Percentiles rank a stretch among this genome's conserved stretches.
Evolutionary conservation across 179 eudicot genomes (phyloP).

Genomic region (Beta lomatogona): DNA sequence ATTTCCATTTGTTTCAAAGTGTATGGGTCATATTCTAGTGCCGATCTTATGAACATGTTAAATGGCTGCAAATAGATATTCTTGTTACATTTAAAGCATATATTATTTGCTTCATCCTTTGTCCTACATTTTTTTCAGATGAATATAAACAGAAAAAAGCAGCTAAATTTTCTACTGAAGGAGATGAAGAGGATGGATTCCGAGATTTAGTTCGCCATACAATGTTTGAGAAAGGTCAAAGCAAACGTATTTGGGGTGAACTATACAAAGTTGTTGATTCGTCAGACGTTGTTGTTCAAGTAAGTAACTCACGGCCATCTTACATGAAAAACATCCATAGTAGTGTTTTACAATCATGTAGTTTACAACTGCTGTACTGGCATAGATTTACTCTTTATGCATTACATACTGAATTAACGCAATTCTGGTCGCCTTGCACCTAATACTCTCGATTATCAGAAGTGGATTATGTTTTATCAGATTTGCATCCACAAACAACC

Average conservation of each 20-base stretch:
- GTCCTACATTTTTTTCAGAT: constrained; percentile 42
- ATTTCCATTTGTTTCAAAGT: background rate
- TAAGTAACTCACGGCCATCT: constrained; percentile 26
- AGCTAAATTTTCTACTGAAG: constrained; percentile 48
- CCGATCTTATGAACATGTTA: background rate
- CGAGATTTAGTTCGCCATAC: constrained; percentile 91
- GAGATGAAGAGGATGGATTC: constrained; percentile 78
- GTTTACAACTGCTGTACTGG: background rate
- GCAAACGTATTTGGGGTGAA: constrained; percentile 99
- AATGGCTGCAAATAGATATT: background rate
- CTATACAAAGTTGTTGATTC: constrained; percentile 98
- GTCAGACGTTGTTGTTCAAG: constrained; percentile 98
- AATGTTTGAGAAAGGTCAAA: constrained; percentile 99
- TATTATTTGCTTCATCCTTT: constrained; percentile 8
- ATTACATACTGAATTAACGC: background rate
- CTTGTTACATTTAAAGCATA: background rate
- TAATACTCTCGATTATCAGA: background rate
- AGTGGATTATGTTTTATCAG: background rate
- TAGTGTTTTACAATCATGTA: background rate
- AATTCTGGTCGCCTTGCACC: background rate
- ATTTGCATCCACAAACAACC: background rate
- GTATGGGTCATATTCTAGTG: background rate
- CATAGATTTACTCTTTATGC: background rate
- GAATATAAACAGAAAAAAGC: constrained; percentile 69
- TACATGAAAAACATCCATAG: background rate